Percentiles rank a stretch among this genome's conserved stretches.
These are phyloP conservation scores for Fomitopsis palustris DNA, from an alignment of 1,284 basidiomycete genomes.

Conservation along the genomic window DNA sequence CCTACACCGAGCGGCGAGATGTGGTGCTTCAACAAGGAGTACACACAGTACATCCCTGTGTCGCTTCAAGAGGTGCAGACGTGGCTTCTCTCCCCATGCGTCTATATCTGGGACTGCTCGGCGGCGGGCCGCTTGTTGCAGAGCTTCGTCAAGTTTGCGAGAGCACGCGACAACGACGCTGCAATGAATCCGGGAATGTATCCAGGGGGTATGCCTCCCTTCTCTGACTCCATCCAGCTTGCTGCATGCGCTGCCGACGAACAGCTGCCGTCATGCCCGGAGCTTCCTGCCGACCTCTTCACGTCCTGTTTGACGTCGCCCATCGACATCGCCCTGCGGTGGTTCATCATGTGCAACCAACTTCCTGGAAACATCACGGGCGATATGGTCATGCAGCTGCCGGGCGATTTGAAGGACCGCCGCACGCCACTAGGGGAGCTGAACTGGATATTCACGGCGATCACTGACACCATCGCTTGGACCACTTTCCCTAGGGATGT, in stretches of 20 bases:
- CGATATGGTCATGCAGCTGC: conserved; percentile 94
- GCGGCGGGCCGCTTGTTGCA: conserved; percentile 91
- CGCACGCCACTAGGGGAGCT: conserved; percentile 95
- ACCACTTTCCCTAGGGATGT: conserved; percentile 92
- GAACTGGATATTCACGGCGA: conserved; percentile 99
- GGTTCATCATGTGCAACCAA: conserved; percentile 90
- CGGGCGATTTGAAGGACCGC: conserved; percentile 94
- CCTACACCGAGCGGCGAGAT: conserved; percentile 96
- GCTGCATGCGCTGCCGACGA: conserved; percentile 94
- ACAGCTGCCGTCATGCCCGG: conserved; percentile 91
- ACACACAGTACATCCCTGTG: conserved; percentile 98
- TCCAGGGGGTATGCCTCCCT: conserved; percentile 63
- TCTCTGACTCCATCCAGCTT: conserved; percentile 91
- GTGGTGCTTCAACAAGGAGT: conserved; percentile 98
- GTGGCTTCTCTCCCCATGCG: conserved; percentile 92
- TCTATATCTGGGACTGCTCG: conserved; percentile 99
- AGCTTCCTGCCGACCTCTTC: conserved; percentile 96
- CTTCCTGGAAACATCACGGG: conserved; percentile 74
- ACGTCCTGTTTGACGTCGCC: conserved; percentile 97
- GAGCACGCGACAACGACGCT: conserved; percentile 81
- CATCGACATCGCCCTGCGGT: conserved; percentile 95
- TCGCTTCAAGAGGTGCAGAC: conserved; percentile 90
- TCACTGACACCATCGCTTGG: conserved; percentile 99
- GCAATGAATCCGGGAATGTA: conserved; percentile 57
- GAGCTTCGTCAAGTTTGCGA: conserved; percentile 89